A percentile compares a stretch with the other conserved stretches of the same genome.
Conservation (phyloP, 129 eudicot species). For the Ambrosia artemisiifolia region DNA sequence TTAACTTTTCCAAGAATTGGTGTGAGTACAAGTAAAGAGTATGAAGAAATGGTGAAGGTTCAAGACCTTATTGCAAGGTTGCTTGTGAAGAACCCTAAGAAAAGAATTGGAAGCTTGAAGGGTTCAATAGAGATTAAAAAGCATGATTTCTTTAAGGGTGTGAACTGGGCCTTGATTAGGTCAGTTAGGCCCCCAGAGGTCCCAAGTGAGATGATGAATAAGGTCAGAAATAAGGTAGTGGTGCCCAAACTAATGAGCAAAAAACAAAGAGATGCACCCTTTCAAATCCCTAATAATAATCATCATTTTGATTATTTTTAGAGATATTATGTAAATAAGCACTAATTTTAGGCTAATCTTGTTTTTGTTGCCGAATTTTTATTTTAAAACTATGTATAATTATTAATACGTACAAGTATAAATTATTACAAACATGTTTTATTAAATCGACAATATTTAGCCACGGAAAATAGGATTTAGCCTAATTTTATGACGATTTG, state of each 20-base stretch:
- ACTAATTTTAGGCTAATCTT: conserved; percentile 34
- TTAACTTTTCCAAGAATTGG: conserved; percentile 65
- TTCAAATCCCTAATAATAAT: conserved; percentile 53
- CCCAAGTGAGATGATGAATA: conserved; percentile 45
- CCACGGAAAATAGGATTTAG: background rate
- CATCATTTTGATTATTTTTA: conserved; percentile 77
- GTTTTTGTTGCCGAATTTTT: conserved; percentile 7
- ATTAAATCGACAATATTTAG: conserved; percentile 9
- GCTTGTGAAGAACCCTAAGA: conserved; percentile 69
- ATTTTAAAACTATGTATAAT: conserved; percentile 24
- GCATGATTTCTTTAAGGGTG: conserved; percentile 76
- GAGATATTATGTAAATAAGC: conserved; percentile 25
- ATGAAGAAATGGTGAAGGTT: conserved; percentile 65
- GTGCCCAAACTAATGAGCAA: conserved; percentile 64
- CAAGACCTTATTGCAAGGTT: conserved; percentile 67
- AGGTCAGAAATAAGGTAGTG: conserved; percentile 42
- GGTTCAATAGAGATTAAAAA: conserved; percentile 70
- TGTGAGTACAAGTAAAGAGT: conserved; percentile 53
- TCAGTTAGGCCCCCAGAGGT: conserved; percentile 81
- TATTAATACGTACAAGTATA: conserved; percentile 26
- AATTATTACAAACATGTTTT: conserved; percentile 15
- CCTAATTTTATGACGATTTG: background rate
- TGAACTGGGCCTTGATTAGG: conserved; percentile 87
- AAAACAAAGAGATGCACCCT: conserved; percentile 75
- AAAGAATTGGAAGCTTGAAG: conserved; percentile 62